Evolutionary conservation across 352 stramenopile genomes (phyloP).

Genomic region (Globisporangium orthogonon): DNA sequence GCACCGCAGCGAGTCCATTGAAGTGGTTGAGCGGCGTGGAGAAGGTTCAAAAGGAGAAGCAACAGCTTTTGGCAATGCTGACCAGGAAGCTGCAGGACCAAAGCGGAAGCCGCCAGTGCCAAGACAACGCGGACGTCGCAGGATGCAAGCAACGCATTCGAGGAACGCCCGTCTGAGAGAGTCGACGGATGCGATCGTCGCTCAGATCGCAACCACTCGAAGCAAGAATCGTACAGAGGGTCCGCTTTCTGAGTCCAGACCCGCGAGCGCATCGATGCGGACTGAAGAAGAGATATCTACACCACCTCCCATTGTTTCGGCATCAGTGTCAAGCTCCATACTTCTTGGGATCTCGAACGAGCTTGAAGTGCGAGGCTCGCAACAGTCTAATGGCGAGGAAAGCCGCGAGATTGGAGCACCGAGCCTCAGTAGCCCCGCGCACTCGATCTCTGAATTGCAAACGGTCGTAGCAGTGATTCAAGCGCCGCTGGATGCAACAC

Average conservation of each 20-base stretch:
- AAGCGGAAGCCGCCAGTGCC: constrained; percentile 52
- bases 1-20: background rate
- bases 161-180: constrained; percentile 6
- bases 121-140: constrained; percentile 26
- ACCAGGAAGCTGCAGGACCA: constrained; percentile 13
- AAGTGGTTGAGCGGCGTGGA: background rate
- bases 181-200: background rate
- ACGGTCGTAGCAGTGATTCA: background rate
- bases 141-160: background rate
- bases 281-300: background rate
- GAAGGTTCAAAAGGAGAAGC: background rate
- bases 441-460: background rate
- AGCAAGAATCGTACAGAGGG: background rate
- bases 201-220: background rate
- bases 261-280: background rate
- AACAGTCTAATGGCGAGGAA: constrained; percentile 12
- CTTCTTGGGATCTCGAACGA: constrained; percentile 2
- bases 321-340: constrained; percentile 8
- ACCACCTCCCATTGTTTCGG: background rate
- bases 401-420: constrained; percentile 2
- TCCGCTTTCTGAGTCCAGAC: background rate
- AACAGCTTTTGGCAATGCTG: background rate
- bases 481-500: background rate
- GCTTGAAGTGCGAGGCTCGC: background rate
- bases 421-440: background rate